Percentiles rank a stretch among this genome's conserved stretches.
Conservation (phyloP, 495 filamentous ascomycete genomes). For the Podospora australis region DNA sequence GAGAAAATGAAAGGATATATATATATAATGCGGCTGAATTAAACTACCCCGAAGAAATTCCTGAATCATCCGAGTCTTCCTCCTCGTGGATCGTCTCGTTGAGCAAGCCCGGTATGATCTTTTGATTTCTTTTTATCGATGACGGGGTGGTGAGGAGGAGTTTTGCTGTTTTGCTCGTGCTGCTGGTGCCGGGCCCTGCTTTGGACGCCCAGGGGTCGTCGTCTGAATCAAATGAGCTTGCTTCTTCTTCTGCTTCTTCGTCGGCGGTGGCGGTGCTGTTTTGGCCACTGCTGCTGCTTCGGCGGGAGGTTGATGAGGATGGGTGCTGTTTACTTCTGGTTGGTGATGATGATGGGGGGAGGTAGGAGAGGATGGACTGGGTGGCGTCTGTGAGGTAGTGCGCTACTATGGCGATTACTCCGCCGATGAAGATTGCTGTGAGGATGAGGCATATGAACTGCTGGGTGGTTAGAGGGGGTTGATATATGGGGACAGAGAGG, state of each 20-base stretch:
- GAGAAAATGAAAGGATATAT: no score
- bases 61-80: no score
- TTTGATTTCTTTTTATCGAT: constrained; percentile 2
- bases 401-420: no score
- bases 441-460: not conserved
- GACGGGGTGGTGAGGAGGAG: not conserved
- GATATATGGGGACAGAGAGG: no score
- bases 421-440: not conserved
- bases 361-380: not conserved
- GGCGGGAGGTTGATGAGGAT: not conserved
- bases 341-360: not conserved
- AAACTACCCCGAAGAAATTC: no score
- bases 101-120: constrained; percentile 37
- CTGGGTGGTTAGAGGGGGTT: not conserved
- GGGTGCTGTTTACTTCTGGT: not conserved
- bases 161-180: not conserved
- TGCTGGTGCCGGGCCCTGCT: not conserved
- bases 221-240: not conserved
- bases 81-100: constrained; percentile 62
- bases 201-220: not conserved
- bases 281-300: not conserved
- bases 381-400: not conserved
- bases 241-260: not conserved
- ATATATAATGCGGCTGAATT: no score
- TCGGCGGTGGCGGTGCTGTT: not conserved